Percentiles rank a stretch among this genome's conserved stretches.
These are phyloP conservation scores for Claviceps arundinis DNA, from an alignment of 2,329 filamentous ascomycete species.

Conservation along the genomic window DNA sequence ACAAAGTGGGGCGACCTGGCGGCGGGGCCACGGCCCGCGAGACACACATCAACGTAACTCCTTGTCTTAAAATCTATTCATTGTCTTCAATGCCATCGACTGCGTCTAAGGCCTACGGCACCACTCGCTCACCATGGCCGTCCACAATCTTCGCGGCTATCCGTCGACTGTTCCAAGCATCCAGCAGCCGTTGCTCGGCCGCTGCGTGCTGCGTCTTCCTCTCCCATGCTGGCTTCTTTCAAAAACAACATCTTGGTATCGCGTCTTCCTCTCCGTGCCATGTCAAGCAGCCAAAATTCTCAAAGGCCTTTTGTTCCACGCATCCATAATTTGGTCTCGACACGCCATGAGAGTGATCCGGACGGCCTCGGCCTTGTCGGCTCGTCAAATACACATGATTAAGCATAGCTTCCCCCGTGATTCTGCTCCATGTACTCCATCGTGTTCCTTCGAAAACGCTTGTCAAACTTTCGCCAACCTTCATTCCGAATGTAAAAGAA, in stretches of 20 bases:
- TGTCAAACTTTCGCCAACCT: constrained; percentile 1
- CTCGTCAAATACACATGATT: neutral
- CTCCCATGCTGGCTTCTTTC: neutral
- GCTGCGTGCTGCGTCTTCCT: neutral
- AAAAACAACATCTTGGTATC: neutral
- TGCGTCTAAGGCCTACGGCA: neutral
- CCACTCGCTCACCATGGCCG: neutral
- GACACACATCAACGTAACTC: too few relatives aligned
- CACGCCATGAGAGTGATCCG: neutral
- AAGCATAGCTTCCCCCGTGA: neutral
- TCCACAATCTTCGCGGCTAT: neutral
- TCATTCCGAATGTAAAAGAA: neutral
- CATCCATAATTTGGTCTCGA: neutral
- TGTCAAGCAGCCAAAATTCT: neutral
- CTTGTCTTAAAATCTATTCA: too few relatives aligned
- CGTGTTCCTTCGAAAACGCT: constrained; percentile 1
- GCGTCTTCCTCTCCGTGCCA: neutral
- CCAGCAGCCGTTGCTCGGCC: neutral
- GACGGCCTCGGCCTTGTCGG: too few relatives aligned
- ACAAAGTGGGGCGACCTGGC: too few relatives aligned
- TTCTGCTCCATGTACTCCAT: neutral
- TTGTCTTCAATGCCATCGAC: too few relatives aligned
- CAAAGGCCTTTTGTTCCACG: neutral
- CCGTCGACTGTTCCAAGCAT: neutral
- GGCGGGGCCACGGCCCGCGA: too few relatives aligned